Evolutionary conservation across 768 basidiomycete species (phyloP), one percentile per base, ranked within the genome.

Genomic region (Phaeolepiota aurea): DNA sequence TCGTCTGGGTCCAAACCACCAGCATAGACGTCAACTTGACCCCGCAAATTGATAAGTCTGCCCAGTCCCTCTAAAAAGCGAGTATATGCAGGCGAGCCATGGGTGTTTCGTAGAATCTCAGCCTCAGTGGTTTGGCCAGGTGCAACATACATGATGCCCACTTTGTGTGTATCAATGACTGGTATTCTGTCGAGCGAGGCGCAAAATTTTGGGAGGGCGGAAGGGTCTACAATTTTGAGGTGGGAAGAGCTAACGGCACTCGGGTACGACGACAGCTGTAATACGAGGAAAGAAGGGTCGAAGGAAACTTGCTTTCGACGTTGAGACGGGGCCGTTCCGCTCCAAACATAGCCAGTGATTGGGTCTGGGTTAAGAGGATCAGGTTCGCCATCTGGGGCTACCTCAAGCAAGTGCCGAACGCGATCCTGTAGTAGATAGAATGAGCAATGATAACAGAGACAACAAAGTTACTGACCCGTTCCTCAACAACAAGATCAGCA

Each of bases 151-250:
- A 99, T 72, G 42, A 99, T 85, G 3, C 90, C 96, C 23, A 98
- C 84, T 59, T 96, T 94, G 61, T 98, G 90, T 0, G 88, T 92
- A 60, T 99, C 96, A 45, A 99, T 93, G 50, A 98, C 91, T 0
- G 92, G 93, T 31, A 87, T 84, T 32, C 75, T 68, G 50, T 96
- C 91, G 33, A 98, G 71, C 4, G 71, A 72, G 18, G 72, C 66
- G 47, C 92, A 65, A 44, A 82, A 77, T 19, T 71, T 65, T 3
- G 74, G 61, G 28, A 87, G 69, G 11, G 63, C 58, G 1, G 79
- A 65, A 7, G 75, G 65, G 35, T 81, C 74, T 3, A 82, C 63
- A 9, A 73, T 64, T 40, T 68, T 71, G 44, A 66, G 57, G 21
- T 58, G 59, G 4, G 61, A 50, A 1, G 65, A 57, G 10, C 54